Percentiles rank a stretch among this genome's conserved stretches.
Conservation (phyloP, 768 basidiomycete genomes). For the Tulasnella sp. region DNA sequence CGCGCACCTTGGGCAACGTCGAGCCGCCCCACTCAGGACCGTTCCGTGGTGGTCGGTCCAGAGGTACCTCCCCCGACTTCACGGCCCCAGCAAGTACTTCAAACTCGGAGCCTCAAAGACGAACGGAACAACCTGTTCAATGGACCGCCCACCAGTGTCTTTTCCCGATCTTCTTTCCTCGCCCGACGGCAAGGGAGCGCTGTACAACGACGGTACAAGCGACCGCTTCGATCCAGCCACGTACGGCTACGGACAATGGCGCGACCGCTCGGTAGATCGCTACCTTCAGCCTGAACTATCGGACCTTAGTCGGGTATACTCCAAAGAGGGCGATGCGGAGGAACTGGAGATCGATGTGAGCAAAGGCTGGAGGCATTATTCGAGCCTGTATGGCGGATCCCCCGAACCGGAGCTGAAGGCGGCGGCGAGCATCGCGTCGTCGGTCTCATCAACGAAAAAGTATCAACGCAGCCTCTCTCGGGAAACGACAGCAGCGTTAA, state of each 20-base stretch:
- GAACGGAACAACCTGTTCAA: neutral
- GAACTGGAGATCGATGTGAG: constrained; percentile 24
- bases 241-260: constrained; percentile 23
- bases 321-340: constrained; percentile 22
- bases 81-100: neutral
- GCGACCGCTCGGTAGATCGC: neutral
- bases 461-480: neutral
- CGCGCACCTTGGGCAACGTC: neutral
- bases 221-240: neutral
- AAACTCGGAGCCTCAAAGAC: neutral
- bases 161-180: neutral
- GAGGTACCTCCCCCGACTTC: neutral
- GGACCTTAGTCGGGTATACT: constrained; percentile 11
- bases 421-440: neutral
- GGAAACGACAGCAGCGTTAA: neutral
- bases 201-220: neutral
- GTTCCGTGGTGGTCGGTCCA: neutral
- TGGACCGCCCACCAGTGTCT: neutral
- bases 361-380: constrained; percentile 23
- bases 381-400: constrained; percentile 10
- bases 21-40: neutral
- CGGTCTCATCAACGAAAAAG: neutral
- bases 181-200: neutral
- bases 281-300: neutral
- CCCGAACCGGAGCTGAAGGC: neutral